Base-by-base conservation (phyloP, 495 filamentous ascomycete genomes). In the Tuber aestivum region DNA sequence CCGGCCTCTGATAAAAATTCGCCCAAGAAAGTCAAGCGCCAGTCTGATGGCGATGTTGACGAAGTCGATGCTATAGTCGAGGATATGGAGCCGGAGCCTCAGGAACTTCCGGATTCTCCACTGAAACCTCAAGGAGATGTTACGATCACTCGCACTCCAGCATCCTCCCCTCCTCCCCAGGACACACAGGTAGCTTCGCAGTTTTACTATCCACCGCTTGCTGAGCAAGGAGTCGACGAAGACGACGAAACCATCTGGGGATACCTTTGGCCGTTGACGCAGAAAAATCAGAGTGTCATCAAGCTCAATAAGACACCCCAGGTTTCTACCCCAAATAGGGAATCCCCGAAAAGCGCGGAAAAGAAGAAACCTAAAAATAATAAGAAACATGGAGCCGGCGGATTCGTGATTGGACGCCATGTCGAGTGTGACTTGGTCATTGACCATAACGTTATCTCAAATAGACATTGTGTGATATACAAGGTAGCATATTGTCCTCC, bases 391-490 rank as follows among this genome's bases (percentile, higher is more conserved):
- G 89, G 77, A 80, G 85, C 92, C 20, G 90, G 91, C n/a, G 95
- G 95, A 48, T 99, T 97, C 83, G 84, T 99, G 40, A 89, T 98
- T 72, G 95, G 95, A 16, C 89, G 95, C 70, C 95, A 99, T 85
- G 91, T 92, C 3, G 96, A 99, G 84, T 97, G 96, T 81, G 94
- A 99, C 84, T 86, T 95, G 61, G 85, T 92, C 23, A 86, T 98
- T 70, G 88, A 94, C 69, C 89, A 91, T 69, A 90, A 90, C 1
- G 92, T 94, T 9, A 91, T 98, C n/a, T 98, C 96, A 23, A 99
- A 99, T 82, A 89, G 95, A 0, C 95, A 99, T 85, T 97, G 93
- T 81, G 85, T 98, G 20, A 82, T 99, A 69, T 99, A 97, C 82
- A 89, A 88, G 73, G 81, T 83, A 79, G n/a, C 48, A 72, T 69